Evolutionary conservation across 352 stramenopile genomes (phyloP).

Genomic region (Phytophthora capsici): DNA sequence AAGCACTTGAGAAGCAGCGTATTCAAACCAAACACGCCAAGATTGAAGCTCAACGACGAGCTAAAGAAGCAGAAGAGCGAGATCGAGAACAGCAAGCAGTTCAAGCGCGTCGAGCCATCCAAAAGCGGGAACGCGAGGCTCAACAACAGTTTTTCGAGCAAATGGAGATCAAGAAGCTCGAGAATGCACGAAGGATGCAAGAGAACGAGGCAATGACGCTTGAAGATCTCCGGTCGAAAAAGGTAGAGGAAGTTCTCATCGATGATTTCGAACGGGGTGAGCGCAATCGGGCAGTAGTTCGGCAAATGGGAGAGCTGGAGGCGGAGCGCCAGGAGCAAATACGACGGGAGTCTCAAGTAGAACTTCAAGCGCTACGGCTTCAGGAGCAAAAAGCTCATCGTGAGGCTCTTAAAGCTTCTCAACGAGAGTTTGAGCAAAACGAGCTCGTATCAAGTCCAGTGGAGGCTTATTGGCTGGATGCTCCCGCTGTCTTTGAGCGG

Average conservation of each 20-base stretch:
- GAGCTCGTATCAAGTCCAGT: conserved; percentile 67
- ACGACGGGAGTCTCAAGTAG: conserved; percentile 48
- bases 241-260: conserved; percentile 44
- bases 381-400: conserved; percentile 55
- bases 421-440: conserved; percentile 70
- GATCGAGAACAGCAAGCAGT: conserved; percentile 47
- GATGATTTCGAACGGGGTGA: conserved; percentile 37
- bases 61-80: conserved; percentile 43
- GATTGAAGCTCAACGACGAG: conserved; percentile 34
- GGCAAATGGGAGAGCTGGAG: conserved; percentile 58
- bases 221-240: conserved; percentile 61
- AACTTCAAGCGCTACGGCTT: conserved; percentile 55
- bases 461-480: conserved; percentile 65
- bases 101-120: conserved; percentile 46
- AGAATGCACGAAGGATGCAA: conserved; percentile 40
- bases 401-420: conserved; percentile 60
- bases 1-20: conserved; percentile 12
- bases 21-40: conserved; percentile 35
- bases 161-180: conserved; percentile 63
- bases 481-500: conserved; percentile 38
- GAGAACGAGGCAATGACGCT: conserved; percentile 62
- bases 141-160: conserved; percentile 64
- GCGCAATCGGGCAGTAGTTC: conserved; percentile 46
- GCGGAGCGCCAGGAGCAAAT: conserved; percentile 56
- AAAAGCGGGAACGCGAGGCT: conserved; percentile 47